A percentile compares a stretch with the other conserved stretches of the same genome.
These are phyloP conservation scores for Boletus tomentosulus DNA, from an alignment of 768 basidiomycete species.

Conservation along the genomic window DNA sequence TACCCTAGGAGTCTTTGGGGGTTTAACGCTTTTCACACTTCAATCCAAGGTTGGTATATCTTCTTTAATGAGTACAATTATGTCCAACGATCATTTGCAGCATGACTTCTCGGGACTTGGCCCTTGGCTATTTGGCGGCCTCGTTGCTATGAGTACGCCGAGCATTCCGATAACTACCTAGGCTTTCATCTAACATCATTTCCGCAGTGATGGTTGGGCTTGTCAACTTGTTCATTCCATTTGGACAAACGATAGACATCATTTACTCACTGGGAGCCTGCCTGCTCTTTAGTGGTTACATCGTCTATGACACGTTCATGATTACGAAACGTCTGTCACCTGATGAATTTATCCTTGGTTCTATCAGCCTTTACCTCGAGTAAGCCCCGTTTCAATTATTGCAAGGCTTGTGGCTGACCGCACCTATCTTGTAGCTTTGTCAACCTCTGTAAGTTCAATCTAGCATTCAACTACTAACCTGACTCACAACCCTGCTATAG, in stretches of 20 bases:
- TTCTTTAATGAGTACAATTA: background rate
- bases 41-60: slow-evolving; percentile 71
- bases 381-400: slow-evolving; percentile 36
- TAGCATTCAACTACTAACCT: background rate
- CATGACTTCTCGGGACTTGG: slow-evolving; percentile 94
- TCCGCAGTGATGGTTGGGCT: slow-evolving; percentile 70
- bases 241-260: slow-evolving; percentile 75
- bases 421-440: slow-evolving; percentile 54
- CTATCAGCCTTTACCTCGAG: slow-evolving; percentile 94
- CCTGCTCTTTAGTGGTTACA: slow-evolving; percentile 84
- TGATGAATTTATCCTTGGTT: slow-evolving; percentile 90
- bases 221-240: slow-evolving; percentile 84
- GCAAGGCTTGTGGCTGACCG: slow-evolving; percentile 11
- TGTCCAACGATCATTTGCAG: slow-evolving; percentile 33
- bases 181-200: slow-evolving; percentile 1
- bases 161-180: background rate
- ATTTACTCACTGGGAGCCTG: slow-evolving; percentile 74
- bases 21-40: slow-evolving; percentile 90
- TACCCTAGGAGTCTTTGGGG: slow-evolving; percentile 89
- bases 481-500: slow-evolving; percentile 31
- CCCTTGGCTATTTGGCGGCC: slow-evolving; percentile 82
- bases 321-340: slow-evolving; percentile 88
- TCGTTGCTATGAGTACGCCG: slow-evolving; percentile 69
- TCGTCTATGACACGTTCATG: slow-evolving; percentile 86
- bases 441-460: slow-evolving; percentile 70